phyloP scores from a whole-genome alignment of 148 eudicot genomes.

The Heliosperma pusillum region DNA sequence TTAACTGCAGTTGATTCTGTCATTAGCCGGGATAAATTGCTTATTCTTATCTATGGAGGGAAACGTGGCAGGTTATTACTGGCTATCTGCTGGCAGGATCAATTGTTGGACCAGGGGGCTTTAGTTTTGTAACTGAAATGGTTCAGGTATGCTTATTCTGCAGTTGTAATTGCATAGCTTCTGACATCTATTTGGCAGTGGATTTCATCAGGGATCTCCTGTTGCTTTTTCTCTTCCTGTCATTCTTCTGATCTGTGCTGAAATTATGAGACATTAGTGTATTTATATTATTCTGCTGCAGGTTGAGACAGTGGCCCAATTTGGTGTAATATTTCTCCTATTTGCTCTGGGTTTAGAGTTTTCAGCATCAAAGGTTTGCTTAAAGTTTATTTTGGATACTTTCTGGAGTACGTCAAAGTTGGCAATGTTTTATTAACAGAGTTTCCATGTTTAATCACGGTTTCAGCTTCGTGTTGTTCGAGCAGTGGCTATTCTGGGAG shows the following conservation, averaged over 20 bases:
- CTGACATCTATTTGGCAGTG: background rate
- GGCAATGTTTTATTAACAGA: background rate
- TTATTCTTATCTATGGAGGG: background rate
- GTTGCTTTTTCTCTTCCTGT: background rate
- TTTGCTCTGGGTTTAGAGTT: slow-evolving; percentile 97
- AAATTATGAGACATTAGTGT: background rate
- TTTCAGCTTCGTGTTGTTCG: slow-evolving; percentile 94
- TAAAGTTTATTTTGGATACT: background rate
- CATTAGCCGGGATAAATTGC: background rate
- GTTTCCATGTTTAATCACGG: slow-evolving; percentile 4
- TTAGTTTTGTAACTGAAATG: slow-evolving; percentile 91
- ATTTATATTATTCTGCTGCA: slow-evolving; percentile 25
- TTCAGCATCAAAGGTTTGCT: slow-evolving; percentile 74
- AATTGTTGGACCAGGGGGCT: slow-evolving; percentile 94
- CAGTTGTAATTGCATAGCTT: background rate
- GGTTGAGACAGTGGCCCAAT: slow-evolving; percentile 99
- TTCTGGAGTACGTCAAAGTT: slow-evolving; percentile 1
- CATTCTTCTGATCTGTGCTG: background rate
- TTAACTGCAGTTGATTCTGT: background rate
- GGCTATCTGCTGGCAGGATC: slow-evolving; percentile 98
- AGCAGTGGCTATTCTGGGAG: slow-evolving; percentile 95
- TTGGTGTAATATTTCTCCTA: slow-evolving; percentile 97
- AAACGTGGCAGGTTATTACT: slow-evolving; percentile 74
- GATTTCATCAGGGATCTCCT: slow-evolving; percentile 3
- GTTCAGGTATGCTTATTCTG: slow-evolving; percentile 72